phyloP scores from a whole-genome alignment of 495 filamentous ascomycete genomes.

The Trichoderma orchidacearum region DNA sequence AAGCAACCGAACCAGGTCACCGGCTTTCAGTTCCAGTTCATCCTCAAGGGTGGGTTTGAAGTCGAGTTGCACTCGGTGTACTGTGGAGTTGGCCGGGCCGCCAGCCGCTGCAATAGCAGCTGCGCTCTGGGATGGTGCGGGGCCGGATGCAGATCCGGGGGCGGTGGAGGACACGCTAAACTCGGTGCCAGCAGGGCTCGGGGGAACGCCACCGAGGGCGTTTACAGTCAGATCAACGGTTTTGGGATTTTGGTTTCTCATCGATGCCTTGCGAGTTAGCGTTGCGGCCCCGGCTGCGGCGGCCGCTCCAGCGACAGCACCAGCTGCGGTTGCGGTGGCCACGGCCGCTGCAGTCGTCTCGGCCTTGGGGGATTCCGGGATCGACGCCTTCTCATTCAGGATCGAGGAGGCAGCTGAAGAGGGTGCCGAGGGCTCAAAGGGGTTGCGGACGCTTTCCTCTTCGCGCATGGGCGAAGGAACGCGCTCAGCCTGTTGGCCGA shows the following conservation, averaged over 20 bases:
- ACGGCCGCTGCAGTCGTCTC: slow-evolving; percentile 13
- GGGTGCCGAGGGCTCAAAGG: slow-evolving; percentile 10
- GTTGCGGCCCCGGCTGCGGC: slow-evolving; percentile 18
- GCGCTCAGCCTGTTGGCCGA: slow-evolving; percentile 31
- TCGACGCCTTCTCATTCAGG: slow-evolving; percentile 1
- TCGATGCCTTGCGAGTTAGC: slow-evolving; percentile 29
- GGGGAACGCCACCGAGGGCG: slow-evolving; percentile 17
- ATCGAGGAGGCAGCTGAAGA: slow-evolving; percentile 6
- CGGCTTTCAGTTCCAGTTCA: slow-evolving; percentile 66
- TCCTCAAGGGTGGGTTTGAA: slow-evolving; percentile 89
- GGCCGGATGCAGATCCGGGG: slow-evolving; percentile 23
- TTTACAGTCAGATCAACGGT: slow-evolving; percentile 37
- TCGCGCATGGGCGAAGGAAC: slow-evolving; percentile 17
- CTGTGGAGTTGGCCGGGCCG: slow-evolving; percentile 39
- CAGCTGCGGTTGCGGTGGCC: slow-evolving; percentile 26
- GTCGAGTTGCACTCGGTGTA: slow-evolving; percentile 89
- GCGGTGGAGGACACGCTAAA: slow-evolving; percentile 39
- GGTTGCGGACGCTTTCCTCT: slow-evolving; percentile 13
- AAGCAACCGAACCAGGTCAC: slow-evolving; percentile 72
- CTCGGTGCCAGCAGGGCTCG: slow-evolving; percentile 48
- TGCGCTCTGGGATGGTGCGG: slow-evolving; percentile 27
- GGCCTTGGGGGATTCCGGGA: neutral
- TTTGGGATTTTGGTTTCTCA: slow-evolving; percentile 25
- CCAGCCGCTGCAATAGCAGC: slow-evolving; percentile 42
- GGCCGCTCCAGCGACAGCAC: slow-evolving; percentile 14